A percentile compares a stretch with the other conserved stretches of the same genome.
Evolutionary conservation across 2,329 filamentous ascomycete genomes (phyloP).

Genomic region (Ophiostoma sp.): DNA sequence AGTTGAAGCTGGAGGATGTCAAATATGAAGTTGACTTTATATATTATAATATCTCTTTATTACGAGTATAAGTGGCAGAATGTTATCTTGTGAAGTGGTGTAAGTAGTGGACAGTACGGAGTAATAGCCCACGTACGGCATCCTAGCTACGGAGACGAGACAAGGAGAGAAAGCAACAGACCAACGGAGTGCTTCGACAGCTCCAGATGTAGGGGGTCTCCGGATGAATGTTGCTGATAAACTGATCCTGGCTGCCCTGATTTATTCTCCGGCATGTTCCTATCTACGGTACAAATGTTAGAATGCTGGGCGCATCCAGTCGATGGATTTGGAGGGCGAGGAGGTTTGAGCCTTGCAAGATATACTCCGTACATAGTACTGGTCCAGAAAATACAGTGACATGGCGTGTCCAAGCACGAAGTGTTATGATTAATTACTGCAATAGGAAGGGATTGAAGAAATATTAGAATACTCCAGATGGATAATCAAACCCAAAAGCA

Average conservation of each 20-base stretch:
- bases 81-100: background rate
- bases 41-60: too few relatives aligned
- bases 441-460: background rate
- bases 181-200: slow-evolving; percentile 2
- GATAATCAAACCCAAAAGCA: background rate
- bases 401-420: background rate
- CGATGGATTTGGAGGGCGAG: too few relatives aligned
- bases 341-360: background rate
- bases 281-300: background rate
- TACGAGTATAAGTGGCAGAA: background rate
- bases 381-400: background rate
- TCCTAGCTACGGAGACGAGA: background rate
- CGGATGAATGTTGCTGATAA: background rate
- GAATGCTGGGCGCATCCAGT: too few relatives aligned
- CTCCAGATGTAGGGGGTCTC: background rate
- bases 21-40: too few relatives aligned
- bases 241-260: background rate
- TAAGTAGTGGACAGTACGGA: background rate
- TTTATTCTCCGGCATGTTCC: background rate
- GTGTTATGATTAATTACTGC: background rate
- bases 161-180: too few relatives aligned
- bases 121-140: background rate
- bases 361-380: too few relatives aligned
- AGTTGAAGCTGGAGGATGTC: background rate
- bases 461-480: background rate